A percentile compares a stretch with the other conserved stretches of the same genome.
Evolutionary conservation across 768 basidiomycete species (phyloP).

Genomic region (Amyloporia xantha): DNA sequence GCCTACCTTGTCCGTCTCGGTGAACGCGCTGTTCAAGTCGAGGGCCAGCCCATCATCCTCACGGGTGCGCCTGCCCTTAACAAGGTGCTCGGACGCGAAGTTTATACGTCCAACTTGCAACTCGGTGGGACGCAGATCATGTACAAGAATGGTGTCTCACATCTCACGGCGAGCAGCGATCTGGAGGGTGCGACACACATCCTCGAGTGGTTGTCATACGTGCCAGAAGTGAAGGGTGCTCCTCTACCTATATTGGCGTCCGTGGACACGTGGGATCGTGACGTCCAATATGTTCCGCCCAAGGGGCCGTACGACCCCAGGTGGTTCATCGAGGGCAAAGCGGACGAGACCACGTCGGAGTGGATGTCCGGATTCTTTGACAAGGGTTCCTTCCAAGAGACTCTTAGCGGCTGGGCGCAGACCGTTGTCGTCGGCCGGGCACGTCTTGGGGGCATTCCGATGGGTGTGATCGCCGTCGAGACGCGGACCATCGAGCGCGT

Average conservation of each 20-base stretch:
- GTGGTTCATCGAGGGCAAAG: constrained; percentile 96
- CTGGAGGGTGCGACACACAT: constrained; percentile 93
- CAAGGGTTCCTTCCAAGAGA: constrained; percentile 96
- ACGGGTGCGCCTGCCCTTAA: constrained; percentile 96
- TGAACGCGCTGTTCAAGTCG: constrained; percentile 96
- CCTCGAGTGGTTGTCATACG: constrained; percentile 89
- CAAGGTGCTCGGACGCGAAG: constrained; percentile 98
- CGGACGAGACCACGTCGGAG: constrained; percentile 69
- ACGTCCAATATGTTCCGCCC: constrained; percentile 83
- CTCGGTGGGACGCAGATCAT: constrained; percentile 99
- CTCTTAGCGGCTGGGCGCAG: constrained; percentile 97
- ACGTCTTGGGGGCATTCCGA: constrained; percentile 92
- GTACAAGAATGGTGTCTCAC: constrained; percentile 99
- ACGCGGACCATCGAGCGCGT: constrained; percentile 95
- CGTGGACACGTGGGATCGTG: constrained; percentile 84
- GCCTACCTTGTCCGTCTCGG: constrained; percentile 98
- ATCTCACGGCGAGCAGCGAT: constrained; percentile 91
- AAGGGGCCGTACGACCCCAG: constrained; percentile 95
- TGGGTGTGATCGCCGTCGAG: constrained; percentile 97
- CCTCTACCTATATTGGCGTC: constrained; percentile 73
- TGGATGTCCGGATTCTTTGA: constrained; percentile 95
- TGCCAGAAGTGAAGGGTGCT: constrained; percentile 77
- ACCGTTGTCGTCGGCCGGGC: constrained; percentile 97
- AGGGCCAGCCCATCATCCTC: constrained; percentile 98
- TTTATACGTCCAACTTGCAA: constrained; percentile 97